Conservation (phyloP, 371 early-diverging fungal species). For the Actinomortierella ambigua region DNA sequence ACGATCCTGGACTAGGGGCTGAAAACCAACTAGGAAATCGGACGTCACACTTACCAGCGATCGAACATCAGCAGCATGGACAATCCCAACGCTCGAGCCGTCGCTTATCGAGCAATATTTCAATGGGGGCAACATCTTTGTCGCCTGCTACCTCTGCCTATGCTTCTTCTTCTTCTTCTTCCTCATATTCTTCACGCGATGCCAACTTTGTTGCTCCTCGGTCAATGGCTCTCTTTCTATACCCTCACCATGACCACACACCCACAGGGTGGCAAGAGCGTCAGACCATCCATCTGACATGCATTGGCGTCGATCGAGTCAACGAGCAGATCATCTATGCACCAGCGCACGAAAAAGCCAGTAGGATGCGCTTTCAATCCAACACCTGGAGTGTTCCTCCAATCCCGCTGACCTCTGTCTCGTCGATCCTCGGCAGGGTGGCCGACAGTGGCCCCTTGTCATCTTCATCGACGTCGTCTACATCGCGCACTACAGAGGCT, state of each 20-base stretch:
- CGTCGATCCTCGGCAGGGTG: too few relatives aligned
- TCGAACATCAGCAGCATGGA: constrained; percentile 3
- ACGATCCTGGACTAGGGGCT: constrained; percentile 2
- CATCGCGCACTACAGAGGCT: too few relatives aligned
- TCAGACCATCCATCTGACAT: constrained; percentile 21
- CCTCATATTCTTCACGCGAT: constrained; percentile 1
- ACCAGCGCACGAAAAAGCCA: constrained; percentile 1
- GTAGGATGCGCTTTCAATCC: constrained; percentile 18
- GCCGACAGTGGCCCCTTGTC: too few relatives aligned
- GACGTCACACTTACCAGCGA: neutral
- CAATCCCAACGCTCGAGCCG: neutral
- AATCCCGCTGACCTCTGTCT: too few relatives aligned
- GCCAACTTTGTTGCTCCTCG: constrained; percentile 24
- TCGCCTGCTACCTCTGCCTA: constrained; percentile 7
- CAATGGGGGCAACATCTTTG: neutral
- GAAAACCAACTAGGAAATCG: constrained; percentile 11
- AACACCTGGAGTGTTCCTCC: constrained; percentile 30
- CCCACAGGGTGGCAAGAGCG: constrained; percentile 36
- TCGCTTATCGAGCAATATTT: neutral
- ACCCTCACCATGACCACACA: constrained; percentile 35
- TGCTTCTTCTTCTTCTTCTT: neutral
- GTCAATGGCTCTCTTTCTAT: constrained; percentile 22
- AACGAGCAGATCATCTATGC: constrained; percentile 30
- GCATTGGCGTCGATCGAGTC: constrained; percentile 28
- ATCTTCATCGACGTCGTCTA: too few relatives aligned